A percentile compares a stretch with the other conserved stretches of the same genome.
Conservation (phyloP, 345 rosid species). For the Populus deltoides region DNA sequence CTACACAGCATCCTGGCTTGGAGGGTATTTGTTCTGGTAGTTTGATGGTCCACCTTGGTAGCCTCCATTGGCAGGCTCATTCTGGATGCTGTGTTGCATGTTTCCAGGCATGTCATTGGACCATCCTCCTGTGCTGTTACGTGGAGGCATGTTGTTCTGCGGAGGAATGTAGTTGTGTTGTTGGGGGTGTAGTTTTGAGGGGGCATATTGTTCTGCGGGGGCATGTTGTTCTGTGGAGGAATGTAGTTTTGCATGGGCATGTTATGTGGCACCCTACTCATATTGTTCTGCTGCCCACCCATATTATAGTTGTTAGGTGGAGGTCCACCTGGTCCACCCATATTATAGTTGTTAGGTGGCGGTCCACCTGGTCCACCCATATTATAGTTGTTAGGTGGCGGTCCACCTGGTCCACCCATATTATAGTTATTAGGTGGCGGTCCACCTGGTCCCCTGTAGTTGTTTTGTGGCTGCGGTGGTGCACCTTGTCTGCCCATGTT, state of each 20-base stretch:
- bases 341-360: background rate
- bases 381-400: background rate
- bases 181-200: background rate
- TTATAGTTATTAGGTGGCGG: conserved; percentile 16
- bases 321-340: background rate
- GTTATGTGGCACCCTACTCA: conserved; percentile 11
- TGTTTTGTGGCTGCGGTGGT: conserved; percentile 23
- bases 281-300: conserved; percentile 10
- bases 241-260: conserved; percentile 21
- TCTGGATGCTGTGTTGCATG: conserved; percentile 15
- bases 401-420: conserved; percentile 26
- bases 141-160: conserved; percentile 16
- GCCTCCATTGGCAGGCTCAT: conserved; percentile 14
- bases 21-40: conserved; percentile 28
- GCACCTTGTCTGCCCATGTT: conserved; percentile 21
- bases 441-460: conserved; percentile 28
- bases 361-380: background rate
- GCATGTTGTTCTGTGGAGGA: conserved; percentile 20
- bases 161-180: background rate
- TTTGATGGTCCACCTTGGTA: conserved; percentile 23
- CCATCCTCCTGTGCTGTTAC: conserved; percentile 27
- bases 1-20: conserved; percentile 31
- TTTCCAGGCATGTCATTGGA: conserved; percentile 12
- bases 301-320: background rate
- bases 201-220: conserved; percentile 5